Conservation (phyloP, 2,329 filamentous ascomycete species). For the Calonectria leucothoes region DNA sequence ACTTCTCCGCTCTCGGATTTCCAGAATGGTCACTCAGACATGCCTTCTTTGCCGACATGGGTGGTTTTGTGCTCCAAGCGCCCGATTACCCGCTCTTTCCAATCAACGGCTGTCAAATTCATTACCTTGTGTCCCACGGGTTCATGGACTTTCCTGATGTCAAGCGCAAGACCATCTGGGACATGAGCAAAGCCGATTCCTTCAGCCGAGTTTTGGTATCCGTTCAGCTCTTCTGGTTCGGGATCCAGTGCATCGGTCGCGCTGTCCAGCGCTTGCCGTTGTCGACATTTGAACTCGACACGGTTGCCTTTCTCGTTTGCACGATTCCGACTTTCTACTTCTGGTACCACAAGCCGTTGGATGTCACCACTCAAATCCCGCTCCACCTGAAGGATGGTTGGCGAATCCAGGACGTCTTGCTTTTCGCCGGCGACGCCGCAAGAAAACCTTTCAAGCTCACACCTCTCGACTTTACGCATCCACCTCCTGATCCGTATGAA, state of each 20-base stretch:
- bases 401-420: not conserved
- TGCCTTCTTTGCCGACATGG: slow-evolving; percentile 4
- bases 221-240: not conserved
- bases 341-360: not conserved
- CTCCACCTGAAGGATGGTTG: not conserved
- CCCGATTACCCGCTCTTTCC: not conserved
- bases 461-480: not conserved
- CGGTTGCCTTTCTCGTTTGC: not conserved
- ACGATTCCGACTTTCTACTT: not conserved
- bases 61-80: not conserved
- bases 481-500: not conserved
- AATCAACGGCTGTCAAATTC: not conserved
- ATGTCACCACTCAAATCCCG: not conserved
- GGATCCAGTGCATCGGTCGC: not conserved
- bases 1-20: not conserved
- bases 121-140: not conserved
- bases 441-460: not conserved
- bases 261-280: not conserved
- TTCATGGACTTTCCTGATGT: not conserved
- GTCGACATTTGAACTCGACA: not conserved
- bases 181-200: not conserved
- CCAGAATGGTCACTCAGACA: not conserved
- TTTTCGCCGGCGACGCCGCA: not conserved
- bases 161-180: not conserved
- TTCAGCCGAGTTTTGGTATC: not conserved